Percentiles rank a stretch among this genome's conserved stretches.
phyloP scores from a whole-genome alignment of 345 rosid species.

The Pistacia atlantica region DNA sequence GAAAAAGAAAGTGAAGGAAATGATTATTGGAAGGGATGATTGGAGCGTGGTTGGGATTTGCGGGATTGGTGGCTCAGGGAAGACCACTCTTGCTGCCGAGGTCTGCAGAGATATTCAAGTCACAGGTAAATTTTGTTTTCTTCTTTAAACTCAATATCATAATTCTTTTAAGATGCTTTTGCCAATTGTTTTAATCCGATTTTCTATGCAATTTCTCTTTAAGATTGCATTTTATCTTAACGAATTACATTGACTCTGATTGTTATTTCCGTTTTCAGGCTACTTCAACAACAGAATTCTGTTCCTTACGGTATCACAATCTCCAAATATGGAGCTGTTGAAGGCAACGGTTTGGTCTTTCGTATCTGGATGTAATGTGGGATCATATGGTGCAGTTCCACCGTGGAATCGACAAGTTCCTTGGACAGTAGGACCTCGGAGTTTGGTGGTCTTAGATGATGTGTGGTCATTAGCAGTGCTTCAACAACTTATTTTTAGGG shows the following conservation, averaged over 20 bases:
- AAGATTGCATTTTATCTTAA: neutral
- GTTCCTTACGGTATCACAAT: slow-evolving; percentile 83
- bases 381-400: slow-evolving; percentile 27
- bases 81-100: slow-evolving; percentile 83
- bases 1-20: slow-evolving; percentile 71
- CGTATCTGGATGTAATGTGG: slow-evolving; percentile 43
- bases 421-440: slow-evolving; percentile 21
- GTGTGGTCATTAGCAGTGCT: slow-evolving; percentile 71
- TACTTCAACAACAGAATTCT: slow-evolving; percentile 52
- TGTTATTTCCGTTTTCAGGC: slow-evolving; percentile 35
- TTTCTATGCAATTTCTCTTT: neutral
- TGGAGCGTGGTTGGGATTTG: slow-evolving; percentile 53
- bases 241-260: neutral
- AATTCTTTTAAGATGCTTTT: neutral
- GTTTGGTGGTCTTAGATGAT: slow-evolving; percentile 80
- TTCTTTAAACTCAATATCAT: neutral
- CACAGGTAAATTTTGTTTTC: slow-evolving; percentile 44
- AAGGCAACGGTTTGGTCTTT: slow-evolving; percentile 44
- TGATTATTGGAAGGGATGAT: slow-evolving; percentile 50
- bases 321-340: slow-evolving; percentile 64
- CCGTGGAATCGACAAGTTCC: slow-evolving; percentile 40
- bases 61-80: slow-evolving; percentile 93
- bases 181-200: neutral
- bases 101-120: slow-evolving; percentile 62
- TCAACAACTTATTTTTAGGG: slow-evolving; percentile 51